These are phyloP conservation scores for Ceratocystis harringtonii DNA, from an alignment of 2,329 filamentous ascomycete species.

Conservation along the genomic window DNA sequence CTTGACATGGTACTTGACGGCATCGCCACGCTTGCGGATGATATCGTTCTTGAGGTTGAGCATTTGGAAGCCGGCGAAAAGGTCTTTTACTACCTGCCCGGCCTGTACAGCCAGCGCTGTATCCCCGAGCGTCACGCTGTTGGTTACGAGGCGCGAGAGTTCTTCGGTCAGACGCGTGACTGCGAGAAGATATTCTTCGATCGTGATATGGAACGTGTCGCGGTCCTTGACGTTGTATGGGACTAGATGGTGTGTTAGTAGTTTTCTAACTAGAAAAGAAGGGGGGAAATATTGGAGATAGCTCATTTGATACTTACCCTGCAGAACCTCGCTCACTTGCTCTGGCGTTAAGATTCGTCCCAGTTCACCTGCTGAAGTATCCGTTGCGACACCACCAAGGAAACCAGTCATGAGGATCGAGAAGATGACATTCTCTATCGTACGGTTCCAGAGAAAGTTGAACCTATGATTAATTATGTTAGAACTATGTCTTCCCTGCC, in stretches of 20 bases:
- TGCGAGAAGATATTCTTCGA: conserved; percentile 90
- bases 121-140: conserved; percentile 84
- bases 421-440: conserved; percentile 63
- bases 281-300: not conserved
- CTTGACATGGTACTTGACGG: conserved; percentile 94
- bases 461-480: conserved; percentile 34
- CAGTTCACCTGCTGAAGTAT: conserved; percentile 36
- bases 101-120: conserved; percentile 75
- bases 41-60: conserved; percentile 95
- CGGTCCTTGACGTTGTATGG: conserved; percentile 80
- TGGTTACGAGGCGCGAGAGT: conserved; percentile 77
- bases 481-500: not conserved
- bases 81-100: conserved; percentile 81
- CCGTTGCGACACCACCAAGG: conserved; percentile 55
- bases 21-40: conserved; percentile 73
- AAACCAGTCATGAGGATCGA: conserved; percentile 49
- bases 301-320: conserved; percentile 35
- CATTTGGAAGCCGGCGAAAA: conserved; percentile 92
- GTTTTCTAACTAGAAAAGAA: not conserved
- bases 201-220: conserved; percentile 86
- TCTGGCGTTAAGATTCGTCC: conserved; percentile 72
- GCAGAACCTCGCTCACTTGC: conserved; percentile 64
- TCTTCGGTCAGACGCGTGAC: conserved; percentile 82
- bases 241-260: conserved; percentile 35
- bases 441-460: conserved; percentile 72